phyloP scores from a whole-genome alignment of 495 filamentous ascomycete species.

The Trichoderma virens region DNA sequence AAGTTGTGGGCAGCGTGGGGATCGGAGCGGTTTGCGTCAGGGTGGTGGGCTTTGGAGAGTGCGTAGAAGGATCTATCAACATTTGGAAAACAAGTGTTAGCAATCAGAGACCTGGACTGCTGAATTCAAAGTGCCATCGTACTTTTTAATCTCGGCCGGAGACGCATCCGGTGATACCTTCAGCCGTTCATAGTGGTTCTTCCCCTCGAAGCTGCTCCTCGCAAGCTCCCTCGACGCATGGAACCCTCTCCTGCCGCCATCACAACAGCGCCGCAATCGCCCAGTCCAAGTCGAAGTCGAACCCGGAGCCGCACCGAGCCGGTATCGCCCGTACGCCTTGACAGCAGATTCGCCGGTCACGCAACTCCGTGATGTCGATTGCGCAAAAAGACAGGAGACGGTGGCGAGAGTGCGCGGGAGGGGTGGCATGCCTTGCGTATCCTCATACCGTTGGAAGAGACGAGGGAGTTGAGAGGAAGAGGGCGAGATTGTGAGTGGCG shows the following conservation, averaged over 20 bases:
- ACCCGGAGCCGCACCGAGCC: not conserved
- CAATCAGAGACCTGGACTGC: not conserved
- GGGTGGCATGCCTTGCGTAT: constrained; percentile 11
- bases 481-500: not conserved
- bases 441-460: not conserved
- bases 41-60: constrained; percentile 89
- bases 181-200: constrained; percentile 77
- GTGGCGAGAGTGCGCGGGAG: not conserved
- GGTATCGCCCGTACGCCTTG: not conserved
- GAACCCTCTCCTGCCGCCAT: not conserved
- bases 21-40: constrained; percentile 78
- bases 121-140: constrained; percentile 14
- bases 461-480: not conserved
- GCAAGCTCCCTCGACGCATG: not conserved
- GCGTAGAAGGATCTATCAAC: constrained; percentile 70
- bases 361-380: not conserved
- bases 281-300: not conserved
- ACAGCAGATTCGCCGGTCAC: not conserved
- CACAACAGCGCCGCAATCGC: not conserved
- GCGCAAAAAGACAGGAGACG: not conserved
- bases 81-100: not conserved
- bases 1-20: constrained; percentile 68
- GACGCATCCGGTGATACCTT: constrained; percentile 61
- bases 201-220: constrained; percentile 11
- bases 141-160: constrained; percentile 78